Conservation (phyloP, 1,284 basidiomycete species). For the Sporisorium sorghi region DNA sequence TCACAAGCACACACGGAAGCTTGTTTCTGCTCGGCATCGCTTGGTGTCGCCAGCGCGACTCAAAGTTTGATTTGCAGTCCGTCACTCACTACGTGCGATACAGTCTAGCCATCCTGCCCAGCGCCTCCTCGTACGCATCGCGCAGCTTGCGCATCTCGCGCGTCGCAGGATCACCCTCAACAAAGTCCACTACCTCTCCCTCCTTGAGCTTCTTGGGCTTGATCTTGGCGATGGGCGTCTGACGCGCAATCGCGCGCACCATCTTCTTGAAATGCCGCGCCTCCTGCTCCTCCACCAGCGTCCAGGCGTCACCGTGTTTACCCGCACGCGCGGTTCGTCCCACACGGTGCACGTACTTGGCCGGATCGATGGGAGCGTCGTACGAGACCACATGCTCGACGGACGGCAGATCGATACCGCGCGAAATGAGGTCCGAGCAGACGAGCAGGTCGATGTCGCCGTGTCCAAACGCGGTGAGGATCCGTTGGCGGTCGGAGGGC, state of each 20-base stretch:
- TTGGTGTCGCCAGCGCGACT: constrained; percentile 11
- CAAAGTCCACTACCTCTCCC: constrained; percentile 22
- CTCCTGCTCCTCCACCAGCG: constrained; percentile 94
- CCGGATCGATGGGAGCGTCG: constrained; percentile 94
- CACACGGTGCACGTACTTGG: constrained; percentile 96
- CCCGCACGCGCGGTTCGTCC: constrained; percentile 94
- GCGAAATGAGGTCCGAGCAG: constrained; percentile 93
- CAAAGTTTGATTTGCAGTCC: background rate
- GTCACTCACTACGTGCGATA: constrained; percentile 40
- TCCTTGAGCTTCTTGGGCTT: constrained; percentile 41
- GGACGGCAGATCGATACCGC: constrained; percentile 94
- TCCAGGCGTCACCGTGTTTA: constrained; percentile 87
- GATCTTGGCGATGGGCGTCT: constrained; percentile 42
- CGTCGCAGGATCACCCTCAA: constrained; percentile 34
- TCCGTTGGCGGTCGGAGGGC: constrained; percentile 78
- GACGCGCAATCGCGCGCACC: constrained; percentile 37
- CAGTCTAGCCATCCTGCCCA: constrained; percentile 46
- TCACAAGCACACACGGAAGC: background rate
- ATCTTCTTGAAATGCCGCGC: constrained; percentile 53
- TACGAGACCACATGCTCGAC: constrained; percentile 93
- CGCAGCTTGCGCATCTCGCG: constrained; percentile 33
- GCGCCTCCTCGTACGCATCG: constrained; percentile 49
- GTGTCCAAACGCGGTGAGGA: constrained; percentile 83
- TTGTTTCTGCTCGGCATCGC: background rate
- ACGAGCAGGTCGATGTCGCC: constrained; percentile 87